A percentile compares a stretch with the other conserved stretches of the same genome.
Conservation (phyloP, 2,329 filamentous ascomycete genomes). For the Cladophialophora bantiana region DNA sequence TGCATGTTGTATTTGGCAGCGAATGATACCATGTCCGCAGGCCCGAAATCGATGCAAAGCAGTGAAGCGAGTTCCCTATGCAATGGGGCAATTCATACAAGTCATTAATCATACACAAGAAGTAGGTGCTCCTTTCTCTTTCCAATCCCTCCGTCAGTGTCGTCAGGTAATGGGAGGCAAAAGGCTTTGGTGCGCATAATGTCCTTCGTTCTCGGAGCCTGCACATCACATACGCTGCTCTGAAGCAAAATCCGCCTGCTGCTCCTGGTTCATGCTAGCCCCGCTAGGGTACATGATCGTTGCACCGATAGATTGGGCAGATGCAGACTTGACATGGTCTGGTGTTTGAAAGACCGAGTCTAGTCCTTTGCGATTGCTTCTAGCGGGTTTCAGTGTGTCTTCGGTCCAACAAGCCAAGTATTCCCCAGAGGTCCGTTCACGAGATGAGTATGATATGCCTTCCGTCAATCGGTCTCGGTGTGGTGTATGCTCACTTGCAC, state of each 20-base stretch:
- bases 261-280: not conserved
- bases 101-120: conserved; percentile 24
- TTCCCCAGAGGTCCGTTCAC: too few species aligned
- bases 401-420: conserved; percentile 2
- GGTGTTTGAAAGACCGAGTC: conserved; percentile 21
- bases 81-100: conserved; percentile 9
- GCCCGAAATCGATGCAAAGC: conserved; percentile 11
- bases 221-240: not conserved
- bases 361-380: conserved; percentile 25
- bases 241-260: not conserved
- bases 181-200: not conserved
- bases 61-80: conserved; percentile 1
- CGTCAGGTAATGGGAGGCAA: not conserved
- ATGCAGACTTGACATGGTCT: not conserved
- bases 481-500: not conserved
- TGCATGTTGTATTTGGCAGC: not conserved
- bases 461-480: not conserved
- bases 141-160: not conserved
- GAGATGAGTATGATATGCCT: not conserved
- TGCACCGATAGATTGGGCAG: not conserved
- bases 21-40: not conserved
- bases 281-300: not conserved
- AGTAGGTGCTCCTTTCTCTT: conserved; percentile 8
- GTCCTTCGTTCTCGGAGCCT: not conserved
- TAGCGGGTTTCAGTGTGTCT: conserved; percentile 30